These are phyloP conservation scores for Chlorokybus atmophyticus DNA, from an alignment of 139 green algal species.

Conservation along the genomic window DNA sequence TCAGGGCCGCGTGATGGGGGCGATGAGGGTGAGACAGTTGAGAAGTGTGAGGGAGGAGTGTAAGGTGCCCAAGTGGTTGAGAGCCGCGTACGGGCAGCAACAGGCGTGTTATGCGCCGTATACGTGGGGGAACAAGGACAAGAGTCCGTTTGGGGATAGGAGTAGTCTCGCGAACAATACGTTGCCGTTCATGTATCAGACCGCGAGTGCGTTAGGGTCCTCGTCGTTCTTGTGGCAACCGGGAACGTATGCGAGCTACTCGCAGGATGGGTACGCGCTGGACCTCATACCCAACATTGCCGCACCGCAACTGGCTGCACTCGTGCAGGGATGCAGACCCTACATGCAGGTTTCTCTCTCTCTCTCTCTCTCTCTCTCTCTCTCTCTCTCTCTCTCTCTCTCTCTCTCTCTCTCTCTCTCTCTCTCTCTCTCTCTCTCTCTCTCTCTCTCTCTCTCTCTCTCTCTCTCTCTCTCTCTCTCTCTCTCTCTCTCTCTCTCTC, in stretches of 20 bases:
- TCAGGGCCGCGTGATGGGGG: conserved; percentile 9
- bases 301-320: conserved; percentile 2
- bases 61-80: conserved; percentile 7
- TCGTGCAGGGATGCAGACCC: conserved; percentile 8
- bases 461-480: background rate
- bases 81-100: conserved; percentile 11
- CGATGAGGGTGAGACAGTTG: conserved; percentile 16
- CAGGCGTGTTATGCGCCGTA: conserved; percentile 2
- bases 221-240: conserved; percentile 1
- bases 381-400: conserved; percentile 3
- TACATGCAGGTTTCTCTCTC: conserved; percentile 7
- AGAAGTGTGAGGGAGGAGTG: conserved; percentile 5
- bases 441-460: conserved; percentile 3
- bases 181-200: conserved; percentile 13
- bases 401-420: conserved; percentile 3
- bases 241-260: conserved; percentile 13
- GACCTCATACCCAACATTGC: conserved; percentile 27
- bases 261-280: conserved; percentile 20
- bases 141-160: background rate
- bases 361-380: conserved; percentile 3
- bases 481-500: background rate
- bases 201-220: conserved; percentile 7
- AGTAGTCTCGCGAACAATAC: conserved; percentile 8
- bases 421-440: conserved; percentile 3
- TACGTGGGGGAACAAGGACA: conserved; percentile 7